Base-by-base conservation (phyloP, 2,329 filamentous ascomycete species). In the Remersonia thermophila region DNA sequence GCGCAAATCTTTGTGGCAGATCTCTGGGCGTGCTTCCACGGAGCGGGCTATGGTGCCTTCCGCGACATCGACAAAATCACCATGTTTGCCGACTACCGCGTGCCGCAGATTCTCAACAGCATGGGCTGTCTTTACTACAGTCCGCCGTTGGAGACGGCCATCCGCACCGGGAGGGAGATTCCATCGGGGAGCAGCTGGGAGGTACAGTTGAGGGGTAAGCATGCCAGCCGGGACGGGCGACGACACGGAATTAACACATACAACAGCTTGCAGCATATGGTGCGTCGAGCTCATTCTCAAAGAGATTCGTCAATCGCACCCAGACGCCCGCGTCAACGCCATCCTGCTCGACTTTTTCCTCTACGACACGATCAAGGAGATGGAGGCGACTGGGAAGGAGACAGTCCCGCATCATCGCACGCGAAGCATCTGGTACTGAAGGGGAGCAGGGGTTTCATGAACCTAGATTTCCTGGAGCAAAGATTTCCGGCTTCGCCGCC, bases 51-150 rank as follows among this genome's bases (percentile, higher is more conserved):
- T 51, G 93, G 91, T 23, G 65, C 71, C 18, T 98, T 98, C 57
- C 55, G 75, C 39, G 91, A 98, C 54, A 94, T 98, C 49, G 81
- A 91, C 60, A 85, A 86, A 55, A 81, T 98, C 51, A 98, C 91
- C 42, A 96, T 96, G 80, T 98, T 98, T 64, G 87, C 91, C 53
- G 91, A 98, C 62, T 98, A 98, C 55, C 81, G 91, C 30, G 80
- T 98, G 36, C 93, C 93, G 11, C 91, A 98, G 61, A 91, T 95
- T 48, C 71, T 98, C 25, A 77, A 87, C 50, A 76, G 77, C 8
- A 66, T 96, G 30, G 83, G 83, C 13, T 89, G 86, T 39, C 62
- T 98, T 33, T 76, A 73, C 50, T 95, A 91, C 59, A 87, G 83
- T 45, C 91, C 91, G 0, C 70, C 77, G 1, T 63, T 98, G 30